phyloP scores from a whole-genome alignment of 192 early-diverging fungal species.

The Spinellus fusiger region DNA sequence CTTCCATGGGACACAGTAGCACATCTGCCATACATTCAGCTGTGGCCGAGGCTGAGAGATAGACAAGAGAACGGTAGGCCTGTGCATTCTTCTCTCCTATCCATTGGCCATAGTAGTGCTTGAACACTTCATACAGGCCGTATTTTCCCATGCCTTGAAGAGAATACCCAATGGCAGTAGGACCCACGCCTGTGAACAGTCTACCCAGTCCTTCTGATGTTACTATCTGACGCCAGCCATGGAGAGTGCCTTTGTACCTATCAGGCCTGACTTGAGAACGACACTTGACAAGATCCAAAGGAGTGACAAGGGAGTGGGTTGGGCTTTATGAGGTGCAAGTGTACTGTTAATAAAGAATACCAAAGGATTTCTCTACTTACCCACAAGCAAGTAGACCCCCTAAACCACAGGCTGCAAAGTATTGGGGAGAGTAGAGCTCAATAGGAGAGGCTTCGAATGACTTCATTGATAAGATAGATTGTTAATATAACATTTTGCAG shows the following conservation, averaged over 20 bases:
- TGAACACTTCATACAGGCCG: conserved; percentile 89
- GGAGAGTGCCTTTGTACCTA: conserved; percentile 32
- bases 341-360: not conserved
- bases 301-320: conserved; percentile 33
- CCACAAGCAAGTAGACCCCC: conserved; percentile 40
- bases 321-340: conserved; percentile 13
- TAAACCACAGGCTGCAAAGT: conserved; percentile 31
- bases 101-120: conserved; percentile 58
- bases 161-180: conserved; percentile 81
- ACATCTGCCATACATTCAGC: conserved; percentile 82
- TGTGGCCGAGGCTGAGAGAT: conserved; percentile 66
- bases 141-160: conserved; percentile 84
- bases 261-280: conserved; percentile 31
- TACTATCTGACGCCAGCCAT: conserved; percentile 33
- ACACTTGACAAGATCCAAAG: conserved; percentile 41
- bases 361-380: not conserved
- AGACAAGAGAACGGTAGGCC: conserved; percentile 71
- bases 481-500: no score
- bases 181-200: conserved; percentile 69
- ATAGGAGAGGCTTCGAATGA: not conserved
- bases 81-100: conserved; percentile 65
- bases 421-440: conserved; percentile 30
- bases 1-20: conserved; percentile 80
- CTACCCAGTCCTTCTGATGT: conserved; percentile 60
- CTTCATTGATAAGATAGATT: no score